phyloP scores from a whole-genome alignment of 176 grass and related monocot species.

The Rhynchospora breviuscula region DNA sequence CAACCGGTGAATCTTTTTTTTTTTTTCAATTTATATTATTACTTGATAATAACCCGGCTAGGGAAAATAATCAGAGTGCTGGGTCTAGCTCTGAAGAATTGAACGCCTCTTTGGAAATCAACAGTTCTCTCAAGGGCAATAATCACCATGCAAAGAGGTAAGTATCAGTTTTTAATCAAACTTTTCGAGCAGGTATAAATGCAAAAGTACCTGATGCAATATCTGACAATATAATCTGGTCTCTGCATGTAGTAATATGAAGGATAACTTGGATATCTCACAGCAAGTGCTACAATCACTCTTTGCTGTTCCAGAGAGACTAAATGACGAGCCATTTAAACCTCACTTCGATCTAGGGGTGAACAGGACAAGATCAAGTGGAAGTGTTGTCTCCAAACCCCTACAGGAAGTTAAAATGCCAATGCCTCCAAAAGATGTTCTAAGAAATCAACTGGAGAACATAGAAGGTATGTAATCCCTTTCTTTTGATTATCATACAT shows the following conservation, averaged over 20 bases:
- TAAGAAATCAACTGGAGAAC: conserved; percentile 6
- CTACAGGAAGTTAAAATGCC: conserved; percentile 45
- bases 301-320: conserved; percentile 68
- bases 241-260: not conserved
- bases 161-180: not conserved
- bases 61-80: not conserved
- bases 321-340: conserved; percentile 45
- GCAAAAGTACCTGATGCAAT: not conserved
- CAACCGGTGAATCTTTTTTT: not conserved
- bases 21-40: not conserved
- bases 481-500: not conserved
- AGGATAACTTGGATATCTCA: conserved; percentile 35
- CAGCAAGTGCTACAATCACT: conserved; percentile 64
- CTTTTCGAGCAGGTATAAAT: not conserved
- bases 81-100: not conserved
- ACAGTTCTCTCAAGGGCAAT: not conserved
- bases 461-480: conserved; percentile 39
- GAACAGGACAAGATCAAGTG: conserved; percentile 55
- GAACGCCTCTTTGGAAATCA: not conserved
- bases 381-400: conserved; percentile 54
- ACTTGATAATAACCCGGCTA: not conserved
- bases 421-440: conserved; percentile 13
- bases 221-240: not conserved
- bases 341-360: conserved; percentile 46
- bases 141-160: not conserved